Base-by-base conservation (phyloP, 352 stramenopile species). In the Globisporangium heterothallicum region DNA sequence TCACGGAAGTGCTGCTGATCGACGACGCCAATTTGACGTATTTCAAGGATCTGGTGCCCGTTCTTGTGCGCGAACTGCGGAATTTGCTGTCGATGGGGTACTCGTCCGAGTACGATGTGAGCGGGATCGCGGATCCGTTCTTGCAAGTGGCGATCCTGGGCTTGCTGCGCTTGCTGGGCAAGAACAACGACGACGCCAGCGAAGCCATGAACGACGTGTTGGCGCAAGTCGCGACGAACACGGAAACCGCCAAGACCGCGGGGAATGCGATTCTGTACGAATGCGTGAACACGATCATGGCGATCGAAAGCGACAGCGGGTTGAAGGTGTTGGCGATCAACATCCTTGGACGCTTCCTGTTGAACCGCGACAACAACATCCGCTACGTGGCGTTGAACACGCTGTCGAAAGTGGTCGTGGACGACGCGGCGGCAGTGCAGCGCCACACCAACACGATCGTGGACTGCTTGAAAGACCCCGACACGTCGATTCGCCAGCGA, bases 321-420 rank as follows among this genome's bases (percentile, higher is more conserved):
- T 84, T 99, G 4, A 84, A 96, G 32, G 91, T 99, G 21, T 74
- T 99, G 29, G 96, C 96, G 24, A 95, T 99, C 53, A 99, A 99
- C 74, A 99, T 99, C 58, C 78, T 99, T 22, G 97, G 97, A 44
- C 88, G 97, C 30, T 99, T 99, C 64, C 61, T 99, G 43, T 80
- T 99, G 10, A 99, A 99, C 70, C 90, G 96, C 13, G 97, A 99
- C 82, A 99, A 99, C 74, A 99, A 99, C 70, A 99, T 99, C 71
- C 93, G 97, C 19, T 99, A 99, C 64, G 97, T 99, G 29, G 97
- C 97, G 26, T 78, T 99, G 19, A 99, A 98, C 59, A 99, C 96
- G 25, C 77, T 99, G 1, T 92, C 85, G 32, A 95, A 95, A 64
- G 90, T 94, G 19, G 78, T 94, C 32, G 72, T 79, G 2, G 88